Conservation (phyloP, 352 stramenopile genomes). For the Globisporangium nagaii region DNA sequence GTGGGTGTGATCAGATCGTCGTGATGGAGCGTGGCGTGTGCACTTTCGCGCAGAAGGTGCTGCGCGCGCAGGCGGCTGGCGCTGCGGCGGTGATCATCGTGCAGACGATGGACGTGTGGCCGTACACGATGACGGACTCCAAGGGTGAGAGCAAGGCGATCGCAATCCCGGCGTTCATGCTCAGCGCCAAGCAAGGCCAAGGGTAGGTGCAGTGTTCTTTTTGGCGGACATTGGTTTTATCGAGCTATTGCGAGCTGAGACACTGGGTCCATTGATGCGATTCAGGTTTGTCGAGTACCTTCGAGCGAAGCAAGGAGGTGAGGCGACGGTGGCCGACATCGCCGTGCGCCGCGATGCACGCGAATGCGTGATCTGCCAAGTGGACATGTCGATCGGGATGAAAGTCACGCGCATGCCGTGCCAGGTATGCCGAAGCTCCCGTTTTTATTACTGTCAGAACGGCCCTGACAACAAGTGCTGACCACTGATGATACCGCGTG, state of each 20-base stretch:
- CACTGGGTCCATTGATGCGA: not conserved
- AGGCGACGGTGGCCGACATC: constrained; percentile 32
- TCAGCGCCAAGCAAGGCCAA: constrained; percentile 63
- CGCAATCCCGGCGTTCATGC: constrained; percentile 74
- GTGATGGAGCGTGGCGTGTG: constrained; percentile 66
- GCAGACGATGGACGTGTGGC: constrained; percentile 71
- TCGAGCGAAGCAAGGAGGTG: constrained; percentile 15
- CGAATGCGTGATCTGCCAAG: constrained; percentile 81
- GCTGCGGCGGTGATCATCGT: constrained; percentile 60
- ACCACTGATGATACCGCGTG: too few species aligned
- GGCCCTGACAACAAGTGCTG: too few species aligned
- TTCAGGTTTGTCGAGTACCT: constrained; percentile 61
- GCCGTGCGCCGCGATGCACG: constrained; percentile 58
- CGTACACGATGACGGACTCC: constrained; percentile 82
- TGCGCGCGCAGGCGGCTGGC: constrained; percentile 52
- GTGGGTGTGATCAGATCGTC: constrained; percentile 34
- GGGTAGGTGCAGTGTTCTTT: constrained; percentile 26
- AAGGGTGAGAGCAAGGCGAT: constrained; percentile 52
- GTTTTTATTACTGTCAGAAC: not conserved
- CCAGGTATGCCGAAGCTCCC: constrained; percentile 25
- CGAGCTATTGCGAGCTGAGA: not conserved
- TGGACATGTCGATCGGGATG: constrained; percentile 67
- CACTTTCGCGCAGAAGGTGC: constrained; percentile 71
- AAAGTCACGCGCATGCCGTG: constrained; percentile 67
- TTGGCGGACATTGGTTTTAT: not conserved